Base-by-base conservation (phyloP, 2,329 filamentous ascomycete species). In the Raffaelea albimanens region DNA sequence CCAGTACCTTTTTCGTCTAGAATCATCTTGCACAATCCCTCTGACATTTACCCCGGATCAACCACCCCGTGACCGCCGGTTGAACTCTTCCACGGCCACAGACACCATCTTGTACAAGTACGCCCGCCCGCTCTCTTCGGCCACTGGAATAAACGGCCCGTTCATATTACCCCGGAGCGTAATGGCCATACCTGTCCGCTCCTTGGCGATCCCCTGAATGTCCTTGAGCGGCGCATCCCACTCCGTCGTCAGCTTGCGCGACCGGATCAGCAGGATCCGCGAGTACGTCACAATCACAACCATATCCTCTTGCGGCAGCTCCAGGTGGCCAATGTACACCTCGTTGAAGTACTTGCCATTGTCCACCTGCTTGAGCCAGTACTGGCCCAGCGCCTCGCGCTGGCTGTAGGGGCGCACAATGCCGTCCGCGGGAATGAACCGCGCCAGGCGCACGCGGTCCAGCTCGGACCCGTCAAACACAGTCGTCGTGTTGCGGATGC, bases 271-370 rank as follows among this genome's bases (percentile, higher is more conserved):
- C 74, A 98, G 80, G 62, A 98, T 95, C 4, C 87, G 80, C 53
- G 79, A 76, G 62, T 86, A 93, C 10, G 87, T 96, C 51, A 98
- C 76, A 79, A 97, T 87, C 43, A 90, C 84, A 48, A 91, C 82
- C 72, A 89, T 85, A 61, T 94, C 90, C 63, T 93, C 87, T 51
- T 83, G 81, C 11, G 88, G 86, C 22, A 98, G 77, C 66, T 98
- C 91, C 4, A 98, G 73, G 62, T 98, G 94, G 4, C 90, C 94
- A 63, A 98, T 93, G 69, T 98, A 98, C 61, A 88, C 79, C 66
- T 98, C 93, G 67, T 95, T 85, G 76, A 98, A 98, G 72, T 91
- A 97, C 64, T 90, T 93, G 52, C 93, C 93, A 55, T 96, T 93
- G 67, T 98, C 93, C 11, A 95, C 82, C 50, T 95, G 95, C 74